phyloP scores from a whole-genome alignment of 1,284 basidiomycete species.

The Boletus sp. region DNA sequence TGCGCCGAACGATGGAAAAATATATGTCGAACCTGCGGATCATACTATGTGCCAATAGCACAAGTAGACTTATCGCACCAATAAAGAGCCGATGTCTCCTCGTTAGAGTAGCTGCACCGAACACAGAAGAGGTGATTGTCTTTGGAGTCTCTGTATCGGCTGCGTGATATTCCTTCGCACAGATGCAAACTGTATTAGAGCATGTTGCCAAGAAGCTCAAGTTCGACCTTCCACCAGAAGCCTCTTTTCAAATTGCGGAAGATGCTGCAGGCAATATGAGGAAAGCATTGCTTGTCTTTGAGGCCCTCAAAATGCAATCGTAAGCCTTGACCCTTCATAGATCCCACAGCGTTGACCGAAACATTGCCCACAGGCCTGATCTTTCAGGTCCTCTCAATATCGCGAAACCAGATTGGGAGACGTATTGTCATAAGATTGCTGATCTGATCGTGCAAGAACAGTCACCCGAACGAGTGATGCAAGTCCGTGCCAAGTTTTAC shows the following conservation, averaged over 20 bases:
- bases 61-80: slow-evolving; percentile 93
- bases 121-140: slow-evolving; percentile 60
- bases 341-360: slow-evolving; percentile 4
- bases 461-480: slow-evolving; percentile 86
- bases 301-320: slow-evolving; percentile 95
- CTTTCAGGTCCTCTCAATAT: slow-evolving; percentile 71
- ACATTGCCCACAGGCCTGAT: slow-evolving; percentile 51
- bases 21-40: slow-evolving; percentile 98
- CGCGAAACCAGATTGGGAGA: slow-evolving; percentile 98
- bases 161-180: background rate
- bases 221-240: slow-evolving; percentile 77
- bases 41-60: slow-evolving; percentile 97
- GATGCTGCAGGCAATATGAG: slow-evolving; percentile 90
- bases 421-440: slow-evolving; percentile 93
- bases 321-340: slow-evolving; percentile 35
- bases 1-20: slow-evolving; percentile 98
- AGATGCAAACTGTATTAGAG: slow-evolving; percentile 81
- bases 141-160: background rate
- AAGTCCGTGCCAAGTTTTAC: slow-evolving; percentile 90
- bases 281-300: slow-evolving; percentile 91
- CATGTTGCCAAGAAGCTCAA: slow-evolving; percentile 82
- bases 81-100: slow-evolving; percentile 95
- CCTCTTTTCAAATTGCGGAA: slow-evolving; percentile 68
- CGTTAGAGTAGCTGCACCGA: slow-evolving; percentile 90
- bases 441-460: slow-evolving; percentile 92